Evolutionary conservation across 1,139 yeast species (phyloP).

Genomic region (Citeromyces hawaiiensis): DNA sequence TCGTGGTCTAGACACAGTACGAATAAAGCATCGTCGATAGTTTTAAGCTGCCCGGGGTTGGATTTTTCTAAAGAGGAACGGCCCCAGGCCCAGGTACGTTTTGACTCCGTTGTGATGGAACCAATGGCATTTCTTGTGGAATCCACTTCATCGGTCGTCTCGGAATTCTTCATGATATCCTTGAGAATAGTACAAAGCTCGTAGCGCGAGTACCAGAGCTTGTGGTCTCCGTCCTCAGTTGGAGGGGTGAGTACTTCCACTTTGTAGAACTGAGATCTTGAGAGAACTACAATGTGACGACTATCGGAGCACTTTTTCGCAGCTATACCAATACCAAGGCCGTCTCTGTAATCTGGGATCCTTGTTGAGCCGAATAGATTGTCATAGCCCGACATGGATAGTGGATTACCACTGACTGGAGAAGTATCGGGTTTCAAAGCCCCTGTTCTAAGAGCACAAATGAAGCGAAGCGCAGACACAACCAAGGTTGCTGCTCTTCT

Average conservation of each 20-base stretch:
- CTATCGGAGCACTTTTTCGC: constrained; percentile 18
- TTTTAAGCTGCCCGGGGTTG: constrained; percentile 27
- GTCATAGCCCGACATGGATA: constrained; percentile 55
- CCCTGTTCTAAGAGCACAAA: constrained; percentile 40
- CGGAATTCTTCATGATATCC: constrained; percentile 32
- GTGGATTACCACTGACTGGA: constrained; percentile 32
- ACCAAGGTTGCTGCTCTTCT: constrained; percentile 56
- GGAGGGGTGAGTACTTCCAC: constrained; percentile 33
- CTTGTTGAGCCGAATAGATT: constrained; percentile 61
- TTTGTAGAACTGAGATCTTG: constrained; percentile 50
- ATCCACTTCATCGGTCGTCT: constrained; percentile 23
- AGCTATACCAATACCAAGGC: constrained; percentile 22
- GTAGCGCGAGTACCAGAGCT: constrained; percentile 36
- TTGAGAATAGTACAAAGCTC: constrained; percentile 40
- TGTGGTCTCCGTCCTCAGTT: constrained; percentile 17
- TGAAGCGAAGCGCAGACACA: constrained; percentile 52
- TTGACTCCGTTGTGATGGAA: constrained; percentile 56
- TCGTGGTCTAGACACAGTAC: constrained; percentile 53
- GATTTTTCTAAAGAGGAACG: constrained; percentile 33
- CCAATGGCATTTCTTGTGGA: constrained; percentile 47
- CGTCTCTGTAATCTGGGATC: constrained; percentile 26
- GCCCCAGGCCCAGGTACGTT: constrained; percentile 47
- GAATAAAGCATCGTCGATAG: constrained; percentile 53
- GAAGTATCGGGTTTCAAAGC: constrained; percentile 43
- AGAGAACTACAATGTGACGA: constrained; percentile 40